Percentiles rank a stretch among this genome's conserved stretches.
These are phyloP conservation scores for Salix caprea DNA, from an alignment of 345 rosid genomes.

Conservation along the genomic window DNA sequence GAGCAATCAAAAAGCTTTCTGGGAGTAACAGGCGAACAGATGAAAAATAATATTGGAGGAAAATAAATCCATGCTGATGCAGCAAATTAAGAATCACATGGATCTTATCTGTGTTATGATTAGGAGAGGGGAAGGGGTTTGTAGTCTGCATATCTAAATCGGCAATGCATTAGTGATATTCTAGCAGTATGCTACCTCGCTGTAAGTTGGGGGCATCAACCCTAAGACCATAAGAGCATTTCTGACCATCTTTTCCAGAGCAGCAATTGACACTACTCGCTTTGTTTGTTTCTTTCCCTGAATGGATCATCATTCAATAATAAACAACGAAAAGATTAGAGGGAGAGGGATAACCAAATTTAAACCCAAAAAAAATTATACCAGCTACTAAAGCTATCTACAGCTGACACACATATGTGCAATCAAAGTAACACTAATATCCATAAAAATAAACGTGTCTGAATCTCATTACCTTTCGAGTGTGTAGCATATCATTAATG, in stretches of 20 bases:
- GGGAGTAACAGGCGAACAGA: background rate
- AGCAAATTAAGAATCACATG: background rate
- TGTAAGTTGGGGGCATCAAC: conserved; percentile 68
- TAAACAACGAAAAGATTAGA: background rate
- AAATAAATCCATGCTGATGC: background rate
- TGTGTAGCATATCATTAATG: conserved; percentile 77
- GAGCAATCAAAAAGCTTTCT: background rate
- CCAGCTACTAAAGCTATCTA: background rate
- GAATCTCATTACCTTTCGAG: conserved; percentile 57
- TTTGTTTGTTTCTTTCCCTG: conserved; percentile 79
- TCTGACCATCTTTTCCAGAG: conserved; percentile 60
- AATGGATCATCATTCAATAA: conserved; percentile 9
- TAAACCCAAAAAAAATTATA: background rate
- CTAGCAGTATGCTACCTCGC: conserved; percentile 45
- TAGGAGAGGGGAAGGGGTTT: background rate
- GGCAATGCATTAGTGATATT: background rate
- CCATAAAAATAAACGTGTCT: background rate
- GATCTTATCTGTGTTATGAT: background rate
- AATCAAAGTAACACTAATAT: background rate
- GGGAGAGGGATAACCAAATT: no score
- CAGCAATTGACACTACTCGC: conserved; percentile 66
- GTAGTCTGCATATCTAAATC: no score
- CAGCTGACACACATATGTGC: background rate
- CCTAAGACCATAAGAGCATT: conserved; percentile 59
- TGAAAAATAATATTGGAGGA: background rate